phyloP scores from a whole-genome alignment of 345 rosid genomes.

The Carallia pectinifolia region DNA sequence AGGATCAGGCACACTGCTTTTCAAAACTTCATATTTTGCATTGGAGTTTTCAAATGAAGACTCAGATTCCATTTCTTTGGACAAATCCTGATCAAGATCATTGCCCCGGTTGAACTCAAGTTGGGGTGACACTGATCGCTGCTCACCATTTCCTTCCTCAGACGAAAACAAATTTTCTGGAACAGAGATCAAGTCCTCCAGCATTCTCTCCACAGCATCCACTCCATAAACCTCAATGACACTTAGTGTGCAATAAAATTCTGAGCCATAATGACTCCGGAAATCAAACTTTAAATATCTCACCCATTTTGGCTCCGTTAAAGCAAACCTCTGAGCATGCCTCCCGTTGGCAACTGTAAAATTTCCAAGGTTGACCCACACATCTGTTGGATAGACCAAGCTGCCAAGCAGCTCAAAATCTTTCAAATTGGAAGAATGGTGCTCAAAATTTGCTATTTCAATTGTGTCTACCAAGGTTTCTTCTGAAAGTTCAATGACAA shows the following conservation, averaged over 20 bases:
- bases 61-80: slow-evolving; percentile 36
- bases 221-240: slow-evolving; percentile 83
- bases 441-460: slow-evolving; percentile 87
- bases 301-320: slow-evolving; percentile 76
- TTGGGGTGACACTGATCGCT: slow-evolving; percentile 34
- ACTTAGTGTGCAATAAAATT: slow-evolving; percentile 93
- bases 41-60: slow-evolving; percentile 30
- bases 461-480: slow-evolving; percentile 86
- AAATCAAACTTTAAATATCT: slow-evolving; percentile 79
- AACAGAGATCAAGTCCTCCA: slow-evolving; percentile 80
- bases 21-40: slow-evolving; percentile 38
- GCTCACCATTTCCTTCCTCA: slow-evolving; percentile 41
- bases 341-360: slow-evolving; percentile 83
- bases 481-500: slow-evolving; percentile 85
- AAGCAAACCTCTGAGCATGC: slow-evolving; percentile 64
- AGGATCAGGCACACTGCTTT: slow-evolving; percentile 38
- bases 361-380: slow-evolving; percentile 80
- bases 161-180: slow-evolving; percentile 45
- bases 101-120: slow-evolving; percentile 37
- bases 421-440: slow-evolving; percentile 81
- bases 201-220: slow-evolving; percentile 92
- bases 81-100: slow-evolving; percentile 30
- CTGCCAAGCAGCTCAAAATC: slow-evolving; percentile 86
- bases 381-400: slow-evolving; percentile 80
- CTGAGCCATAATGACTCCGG: slow-evolving; percentile 75